A percentile compares a stretch with the other conserved stretches of the same genome.
phyloP scores from a whole-genome alignment of 2,329 filamentous ascomycete genomes.

The Epichloe festucae region DNA sequence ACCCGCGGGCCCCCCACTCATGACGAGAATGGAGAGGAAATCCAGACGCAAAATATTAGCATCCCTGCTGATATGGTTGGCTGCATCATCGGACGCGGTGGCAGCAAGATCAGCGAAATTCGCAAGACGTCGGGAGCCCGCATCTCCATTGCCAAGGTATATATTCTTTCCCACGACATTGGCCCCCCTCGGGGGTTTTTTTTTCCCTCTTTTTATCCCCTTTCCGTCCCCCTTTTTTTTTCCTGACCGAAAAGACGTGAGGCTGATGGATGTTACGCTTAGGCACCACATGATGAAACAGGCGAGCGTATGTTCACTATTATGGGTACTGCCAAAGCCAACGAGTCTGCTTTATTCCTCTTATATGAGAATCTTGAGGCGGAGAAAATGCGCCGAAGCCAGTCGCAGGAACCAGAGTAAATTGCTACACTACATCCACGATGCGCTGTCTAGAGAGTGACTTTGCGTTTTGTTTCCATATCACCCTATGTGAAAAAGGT shows the following conservation, averaged over 20 bases:
- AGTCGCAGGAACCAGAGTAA: slow-evolving; percentile 48
- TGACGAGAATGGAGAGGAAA: slow-evolving; percentile 92
- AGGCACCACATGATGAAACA: slow-evolving; percentile 88
- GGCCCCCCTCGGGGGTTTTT: not conserved
- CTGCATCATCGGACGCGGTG: slow-evolving; percentile 92
- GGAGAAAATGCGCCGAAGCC: slow-evolving; percentile 96
- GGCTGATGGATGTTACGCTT: not conserved
- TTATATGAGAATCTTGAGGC: slow-evolving; percentile 98
- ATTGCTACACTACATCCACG: slow-evolving; percentile 3
- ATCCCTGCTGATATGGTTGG: slow-evolving; percentile 99
- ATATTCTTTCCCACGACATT: slow-evolving; percentile 5
- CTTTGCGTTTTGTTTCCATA: slow-evolving; percentile 15
- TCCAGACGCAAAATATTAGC: slow-evolving; percentile 98
- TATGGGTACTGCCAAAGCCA: slow-evolving; percentile 85
- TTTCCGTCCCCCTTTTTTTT: not conserved
- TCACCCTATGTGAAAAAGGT: slow-evolving; percentile 15
- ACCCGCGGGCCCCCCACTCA: slow-evolving; percentile 74
- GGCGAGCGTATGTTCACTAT: slow-evolving; percentile 99
- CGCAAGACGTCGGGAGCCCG: slow-evolving; percentile 91
- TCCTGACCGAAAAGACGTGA: not conserved
- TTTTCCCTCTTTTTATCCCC: not conserved
- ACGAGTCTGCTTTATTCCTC: slow-evolving; percentile 90
- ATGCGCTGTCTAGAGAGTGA: slow-evolving; percentile 14
- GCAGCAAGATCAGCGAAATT: slow-evolving; percentile 97
- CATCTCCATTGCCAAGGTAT: slow-evolving; percentile 89